Base-by-base conservation (phyloP, 306 rosid species). In the Prunus dulcis region DNA sequence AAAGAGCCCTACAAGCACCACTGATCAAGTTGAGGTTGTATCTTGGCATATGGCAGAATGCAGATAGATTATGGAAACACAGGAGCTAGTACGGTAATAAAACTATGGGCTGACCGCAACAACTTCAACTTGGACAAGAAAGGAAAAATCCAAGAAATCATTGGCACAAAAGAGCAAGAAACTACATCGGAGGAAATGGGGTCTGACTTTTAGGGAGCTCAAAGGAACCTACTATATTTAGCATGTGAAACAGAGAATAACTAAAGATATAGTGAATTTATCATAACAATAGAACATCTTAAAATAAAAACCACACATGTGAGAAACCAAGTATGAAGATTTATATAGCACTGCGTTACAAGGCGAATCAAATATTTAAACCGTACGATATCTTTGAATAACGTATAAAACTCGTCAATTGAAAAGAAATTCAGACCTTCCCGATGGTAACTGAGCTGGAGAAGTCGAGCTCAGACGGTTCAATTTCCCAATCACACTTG, bases 401-500 rank as follows among this genome's bases (percentile, higher is more conserved):
- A 14, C 32, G 14, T 64, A 61, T 18, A 11, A 75, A 67, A 69
- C 67, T 38, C 4, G 57, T 56, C n/a, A 38, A 60, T 38, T 22
- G 64, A 80, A 69, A 67, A 41, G 67, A 46, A 78, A 72, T 65
- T 56, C 72, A 32, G 28, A 91, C 99, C 98, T 96, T 96, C 49
- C 99, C 99, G 2, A 96, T 89, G 50, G 91, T 87, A 41, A 67
- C 61, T 8, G 97, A 89, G 72, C 79, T 86, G 27, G 99, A 86
- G 83, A 96, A 96, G 67, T 96, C 99, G 9, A 96, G 88, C 87
- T 96, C 99, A 25, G 93, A 27, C 58, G 99, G 99, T 10, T 96
- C 98, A 55, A 96, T 76, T 82, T 96, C 99, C 99, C 99, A 96
- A 85, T 96, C 99, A 83, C 99, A 92, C 89, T 96, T 96, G 83